Evolutionary conservation across 2,329 filamentous ascomycete species (phyloP), one percentile per base, ranked within the genome.

Genomic region (Aurifilum marmelostoma): DNA sequence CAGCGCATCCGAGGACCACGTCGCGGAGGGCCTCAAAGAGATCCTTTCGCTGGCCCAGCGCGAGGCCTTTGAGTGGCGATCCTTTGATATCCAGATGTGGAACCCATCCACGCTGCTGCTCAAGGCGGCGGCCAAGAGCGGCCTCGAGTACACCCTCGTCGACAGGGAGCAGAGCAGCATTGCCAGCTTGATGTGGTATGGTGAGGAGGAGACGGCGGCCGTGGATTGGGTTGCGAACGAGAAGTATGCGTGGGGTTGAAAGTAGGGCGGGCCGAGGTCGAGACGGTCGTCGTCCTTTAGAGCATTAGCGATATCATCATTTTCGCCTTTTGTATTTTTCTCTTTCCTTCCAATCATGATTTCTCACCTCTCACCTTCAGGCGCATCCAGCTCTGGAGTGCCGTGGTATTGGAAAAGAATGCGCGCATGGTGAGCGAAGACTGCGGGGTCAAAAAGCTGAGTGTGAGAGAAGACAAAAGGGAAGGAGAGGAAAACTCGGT

Each of bases 81-180:
- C 93, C 80, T 83, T 84, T 54, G 84, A 88, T 60, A 87, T 97
- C 3, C 87, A 94, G 77, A 82, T 95, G 65, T 98, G 95, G 95
- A 97, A 96, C 76, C 94, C 94, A 0, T 86, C 85, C 4, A 81
- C 86, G 8, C 74, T 84, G 71, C 77, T 89, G 34, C 77, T 77
- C 76, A 71, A 77, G 21, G 74, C 91, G 54, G 79, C 89, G 1
- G 78, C 83, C 52, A 76, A 75, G 34, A 79, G 81, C 2, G 83
- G 83, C 11, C 73, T 93, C 21, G 76, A 84, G 27, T 81, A 86
- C 67, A 76, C 80, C 39, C 80, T 81, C 68, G 83, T 88, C 0
- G 82, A 86, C 2, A 81, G 92, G 43, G 87, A 93, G 67, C 80
- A 79, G 63, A 85, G 90, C 66, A 92, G 90, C 76, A 91, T 95